phyloP scores from a whole-genome alignment of 2,329 filamentous ascomycete species.

The Fusarium chuoi region DNA sequence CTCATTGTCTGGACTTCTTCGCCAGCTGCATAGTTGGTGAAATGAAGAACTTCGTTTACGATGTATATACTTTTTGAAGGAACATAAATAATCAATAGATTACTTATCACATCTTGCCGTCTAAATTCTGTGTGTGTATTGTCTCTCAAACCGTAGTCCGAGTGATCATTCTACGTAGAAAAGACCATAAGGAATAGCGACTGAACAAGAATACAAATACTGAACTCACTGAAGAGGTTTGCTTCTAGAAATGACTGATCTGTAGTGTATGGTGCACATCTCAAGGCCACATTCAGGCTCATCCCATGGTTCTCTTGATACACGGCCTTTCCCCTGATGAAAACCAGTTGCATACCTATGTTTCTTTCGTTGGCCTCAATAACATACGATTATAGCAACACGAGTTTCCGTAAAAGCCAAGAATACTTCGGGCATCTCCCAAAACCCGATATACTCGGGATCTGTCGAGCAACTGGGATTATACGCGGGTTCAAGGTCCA shows the following conservation, averaged over 20 bases:
- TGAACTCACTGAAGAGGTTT: too few species aligned
- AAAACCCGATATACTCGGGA: background rate
- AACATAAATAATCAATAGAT: conserved; percentile 8
- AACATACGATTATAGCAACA: background rate
- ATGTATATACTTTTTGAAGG: conserved; percentile 22
- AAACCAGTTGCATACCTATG: too few species aligned
- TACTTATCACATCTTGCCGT: background rate
- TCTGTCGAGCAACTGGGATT: background rate
- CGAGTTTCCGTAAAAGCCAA: background rate
- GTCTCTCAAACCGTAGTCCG: background rate
- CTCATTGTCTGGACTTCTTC: background rate
- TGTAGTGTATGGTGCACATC: background rate
- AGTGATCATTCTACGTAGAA: background rate
- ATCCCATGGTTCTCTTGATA: background rate
- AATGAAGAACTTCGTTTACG: conserved; percentile 2
- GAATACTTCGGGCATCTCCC: background rate
- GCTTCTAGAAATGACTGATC: background rate
- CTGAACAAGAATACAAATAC: background rate
- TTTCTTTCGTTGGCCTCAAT: background rate
- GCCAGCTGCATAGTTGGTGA: background rate
- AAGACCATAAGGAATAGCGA: background rate
- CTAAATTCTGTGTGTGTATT: background rate
- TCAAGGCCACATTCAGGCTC: background rate
- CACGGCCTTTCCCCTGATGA: background rate
- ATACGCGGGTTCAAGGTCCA: background rate